Base-by-base conservation (phyloP, 768 basidiomycete genomes). In the Lactifluus volemus region DNA sequence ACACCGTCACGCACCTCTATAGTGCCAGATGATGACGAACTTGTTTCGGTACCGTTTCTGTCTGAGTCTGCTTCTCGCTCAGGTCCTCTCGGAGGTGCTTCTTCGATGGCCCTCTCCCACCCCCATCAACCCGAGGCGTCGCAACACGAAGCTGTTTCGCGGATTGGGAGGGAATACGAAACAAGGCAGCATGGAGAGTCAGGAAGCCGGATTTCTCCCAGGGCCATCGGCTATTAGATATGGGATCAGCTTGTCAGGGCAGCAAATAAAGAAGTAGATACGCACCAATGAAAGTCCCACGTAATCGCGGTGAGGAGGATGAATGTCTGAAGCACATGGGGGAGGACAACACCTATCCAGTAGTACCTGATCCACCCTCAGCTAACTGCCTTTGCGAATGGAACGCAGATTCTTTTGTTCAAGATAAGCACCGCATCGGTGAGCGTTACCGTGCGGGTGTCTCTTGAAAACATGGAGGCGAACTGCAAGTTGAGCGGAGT, bases 231-330 rank as follows among this genome's bases (percentile, higher is more conserved):
- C 93, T 89, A 34, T 17, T 6, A 49, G 5, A 36, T 12, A 53
- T 10, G 47, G 30, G 17, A 11, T 59, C 39, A 32, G 17, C 45
- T 32, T 32, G 25, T 38, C 34, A 19, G 5, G 8, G 30, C 47
- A 55, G 17, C 29, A 25, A 2, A 42, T 49, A 48, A 14, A 10
- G 21, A 45, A 9, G 36, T 30, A 32, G 32, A 19, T 11, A 55
- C 1, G 25, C 62, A 84, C 89, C 88, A 75, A 65, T 95, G 85
- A 70, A 91, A 95, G 0, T 93, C 96, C 94, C 95, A 98, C 49
- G 79, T 84, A 34, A 98, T 80, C 2, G 25, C 25, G 2, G 25
- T 25, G 25, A 25, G 25, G 25, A 25, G 25, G 25, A 25, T 25
- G 25, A 25, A 25, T 25, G 25, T 25, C 25, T 25, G 25, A 25